phyloP scores from a whole-genome alignment of 2,329 filamentous ascomycete species.

The Penicillium sumatraense region DNA sequence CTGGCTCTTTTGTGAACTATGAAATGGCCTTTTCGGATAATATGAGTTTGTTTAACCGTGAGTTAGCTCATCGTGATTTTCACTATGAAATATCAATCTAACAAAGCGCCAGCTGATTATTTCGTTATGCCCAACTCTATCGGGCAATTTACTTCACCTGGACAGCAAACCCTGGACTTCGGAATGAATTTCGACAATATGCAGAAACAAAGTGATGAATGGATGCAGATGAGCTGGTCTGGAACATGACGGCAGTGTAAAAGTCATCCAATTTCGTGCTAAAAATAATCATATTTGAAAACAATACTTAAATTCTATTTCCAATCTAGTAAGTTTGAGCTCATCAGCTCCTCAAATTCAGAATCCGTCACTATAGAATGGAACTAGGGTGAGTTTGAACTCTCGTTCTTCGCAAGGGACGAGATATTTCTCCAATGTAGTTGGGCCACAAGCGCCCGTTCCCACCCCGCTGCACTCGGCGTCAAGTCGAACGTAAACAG shows the following conservation, averaged over 20 bases:
- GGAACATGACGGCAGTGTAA: neutral
- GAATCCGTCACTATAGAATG: neutral
- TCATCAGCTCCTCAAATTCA: neutral
- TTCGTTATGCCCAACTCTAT: neutral
- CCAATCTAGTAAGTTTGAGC: neutral
- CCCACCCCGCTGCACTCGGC: conserved; percentile 13
- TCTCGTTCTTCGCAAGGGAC: neutral
- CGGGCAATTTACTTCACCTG: neutral
- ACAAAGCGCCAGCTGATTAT: neutral
- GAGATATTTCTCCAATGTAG: conserved; percentile 1
- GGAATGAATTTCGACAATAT: neutral
- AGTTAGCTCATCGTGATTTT: neutral
- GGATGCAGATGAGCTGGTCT: neutral
- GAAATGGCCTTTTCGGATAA: neutral
- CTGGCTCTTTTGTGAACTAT: neutral
- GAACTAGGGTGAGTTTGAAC: neutral
- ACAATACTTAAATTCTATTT: neutral
- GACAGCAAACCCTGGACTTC: neutral
- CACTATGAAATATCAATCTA: neutral
- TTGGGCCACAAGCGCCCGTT: conserved; percentile 9
- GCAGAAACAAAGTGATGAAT: neutral
- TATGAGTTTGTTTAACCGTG: neutral
- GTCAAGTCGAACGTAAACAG: conserved; percentile 23
- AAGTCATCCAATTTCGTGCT: too few species aligned
- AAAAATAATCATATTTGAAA: too few species aligned